phyloP scores from a whole-genome alignment of 1,284 basidiomycete genomes.

The Sporisorium reilianum region DNA sequence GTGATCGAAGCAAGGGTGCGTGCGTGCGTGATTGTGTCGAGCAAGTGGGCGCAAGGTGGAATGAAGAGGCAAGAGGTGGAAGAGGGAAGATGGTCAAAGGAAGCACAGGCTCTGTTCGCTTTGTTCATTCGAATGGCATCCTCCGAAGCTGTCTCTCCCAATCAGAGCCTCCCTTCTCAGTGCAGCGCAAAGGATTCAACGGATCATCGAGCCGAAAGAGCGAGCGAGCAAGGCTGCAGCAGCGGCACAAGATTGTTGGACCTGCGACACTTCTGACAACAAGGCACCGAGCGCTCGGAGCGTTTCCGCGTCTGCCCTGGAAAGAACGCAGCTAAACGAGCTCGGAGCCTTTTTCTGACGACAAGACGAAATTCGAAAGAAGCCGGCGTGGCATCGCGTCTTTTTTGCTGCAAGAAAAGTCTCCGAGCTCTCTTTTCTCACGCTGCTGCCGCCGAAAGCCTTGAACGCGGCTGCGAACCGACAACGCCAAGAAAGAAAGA shows the following conservation, averaged over 20 bases:
- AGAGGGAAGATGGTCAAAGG: neutral
- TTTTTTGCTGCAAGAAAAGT: too few relatives aligned
- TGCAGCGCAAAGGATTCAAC: neutral
- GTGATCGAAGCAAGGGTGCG: neutral
- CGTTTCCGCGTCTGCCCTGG: neutral
- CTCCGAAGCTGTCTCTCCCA: neutral
- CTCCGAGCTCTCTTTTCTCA: neutral
- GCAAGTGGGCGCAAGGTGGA: neutral
- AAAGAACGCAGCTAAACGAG: neutral
- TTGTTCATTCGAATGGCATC: neutral
- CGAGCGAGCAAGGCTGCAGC: neutral
- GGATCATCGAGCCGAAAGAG: neutral
- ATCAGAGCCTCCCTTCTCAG: neutral
- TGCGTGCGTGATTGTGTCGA: neutral
- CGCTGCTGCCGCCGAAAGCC: neutral
- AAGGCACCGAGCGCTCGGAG: slow-evolving; percentile 9
- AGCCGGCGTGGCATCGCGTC: too few relatives aligned
- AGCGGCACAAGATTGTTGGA: neutral
- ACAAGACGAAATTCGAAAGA: neutral
- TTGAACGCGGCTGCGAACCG: neutral
- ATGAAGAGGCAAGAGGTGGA: neutral
- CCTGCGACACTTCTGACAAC: neutral
- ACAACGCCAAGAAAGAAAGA: neutral
- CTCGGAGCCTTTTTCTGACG: slow-evolving; percentile 25
- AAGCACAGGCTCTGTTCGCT: neutral